A percentile compares a stretch with the other conserved stretches of the same genome.
phyloP scores from a whole-genome alignment of 345 rosid genomes.

The Eucalyptus microcorys region DNA sequence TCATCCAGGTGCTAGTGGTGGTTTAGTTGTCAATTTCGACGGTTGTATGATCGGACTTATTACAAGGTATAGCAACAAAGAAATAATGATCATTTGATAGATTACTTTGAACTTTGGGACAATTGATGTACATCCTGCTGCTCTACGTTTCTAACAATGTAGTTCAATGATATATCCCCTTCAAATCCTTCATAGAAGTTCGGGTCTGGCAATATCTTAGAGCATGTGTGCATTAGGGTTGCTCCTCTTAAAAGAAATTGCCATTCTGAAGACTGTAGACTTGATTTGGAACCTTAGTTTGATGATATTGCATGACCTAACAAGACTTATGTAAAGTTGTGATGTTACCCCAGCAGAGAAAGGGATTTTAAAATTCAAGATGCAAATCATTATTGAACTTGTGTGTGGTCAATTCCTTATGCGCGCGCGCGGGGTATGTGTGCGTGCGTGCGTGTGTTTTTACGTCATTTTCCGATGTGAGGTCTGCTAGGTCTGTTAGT shows the following conservation, averaged over 20 bases:
- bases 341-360: background rate
- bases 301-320: background rate
- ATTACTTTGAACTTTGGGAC: background rate
- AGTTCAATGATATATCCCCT: background rate
- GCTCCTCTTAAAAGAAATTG: background rate
- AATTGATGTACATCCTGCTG: background rate
- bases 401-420: background rate
- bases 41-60: constrained; percentile 89
- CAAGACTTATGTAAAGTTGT: background rate
- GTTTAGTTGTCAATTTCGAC: constrained; percentile 67
- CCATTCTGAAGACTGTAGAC: background rate
- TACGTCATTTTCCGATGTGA: background rate
- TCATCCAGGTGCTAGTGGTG: constrained; percentile 96
- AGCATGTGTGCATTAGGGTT: background rate
- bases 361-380: background rate
- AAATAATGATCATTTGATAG: background rate
- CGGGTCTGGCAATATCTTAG: background rate
- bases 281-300: background rate
- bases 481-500: background rate
- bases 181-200: background rate
- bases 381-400: background rate
- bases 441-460: background rate
- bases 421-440: too few species aligned
- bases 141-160: background rate
- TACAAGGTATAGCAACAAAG: constrained; percentile 46